These are phyloP conservation scores for Globisporangium irregulare DNA, from an alignment of 352 stramenopile species.

Conservation along the genomic window DNA sequence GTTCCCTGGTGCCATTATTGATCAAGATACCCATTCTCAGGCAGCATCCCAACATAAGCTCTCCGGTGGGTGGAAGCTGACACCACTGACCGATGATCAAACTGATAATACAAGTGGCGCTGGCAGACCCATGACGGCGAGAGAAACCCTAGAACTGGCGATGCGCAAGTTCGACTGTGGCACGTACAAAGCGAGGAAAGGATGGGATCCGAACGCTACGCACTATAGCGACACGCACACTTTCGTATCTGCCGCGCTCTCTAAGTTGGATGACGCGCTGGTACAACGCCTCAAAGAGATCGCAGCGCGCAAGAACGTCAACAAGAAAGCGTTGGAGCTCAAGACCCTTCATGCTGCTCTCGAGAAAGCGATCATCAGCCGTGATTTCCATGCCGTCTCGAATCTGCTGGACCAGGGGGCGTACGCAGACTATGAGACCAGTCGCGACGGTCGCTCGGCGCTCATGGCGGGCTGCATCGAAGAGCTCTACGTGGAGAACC, in stretches of 20 bases:
- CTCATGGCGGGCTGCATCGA: constrained; percentile 58
- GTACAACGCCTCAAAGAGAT: constrained; percentile 31
- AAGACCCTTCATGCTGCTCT: constrained; percentile 41
- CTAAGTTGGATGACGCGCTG: constrained; percentile 19
- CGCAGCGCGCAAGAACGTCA: constrained; percentile 39
- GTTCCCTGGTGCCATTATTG: constrained; percentile 28
- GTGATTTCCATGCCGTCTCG: constrained; percentile 36
- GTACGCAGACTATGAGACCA: constrained; percentile 68
- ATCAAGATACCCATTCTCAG: constrained; percentile 11
- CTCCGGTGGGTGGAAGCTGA: constrained; percentile 46
- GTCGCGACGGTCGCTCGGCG: constrained; percentile 28
- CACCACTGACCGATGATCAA: constrained; percentile 26
- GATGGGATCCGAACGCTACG: constrained; percentile 34
- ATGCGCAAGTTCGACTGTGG: constrained; percentile 38
- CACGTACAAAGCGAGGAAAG: constrained; percentile 28
- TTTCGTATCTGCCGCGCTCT: constrained; percentile 32
- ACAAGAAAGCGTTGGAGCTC: constrained; percentile 41
- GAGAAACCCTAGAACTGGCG: constrained; percentile 49
- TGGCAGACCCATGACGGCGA: constrained; percentile 34
- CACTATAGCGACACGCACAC: constrained; percentile 33
- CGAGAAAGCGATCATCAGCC: constrained; percentile 39
- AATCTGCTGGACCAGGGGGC: constrained; percentile 54
- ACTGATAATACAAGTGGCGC: too few species aligned
- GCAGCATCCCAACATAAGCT: constrained; percentile 10
- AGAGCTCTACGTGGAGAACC: constrained; percentile 56